Evolutionary conservation across 768 basidiomycete genomes (phyloP).

Genomic region (Mycena leptocephala): DNA sequence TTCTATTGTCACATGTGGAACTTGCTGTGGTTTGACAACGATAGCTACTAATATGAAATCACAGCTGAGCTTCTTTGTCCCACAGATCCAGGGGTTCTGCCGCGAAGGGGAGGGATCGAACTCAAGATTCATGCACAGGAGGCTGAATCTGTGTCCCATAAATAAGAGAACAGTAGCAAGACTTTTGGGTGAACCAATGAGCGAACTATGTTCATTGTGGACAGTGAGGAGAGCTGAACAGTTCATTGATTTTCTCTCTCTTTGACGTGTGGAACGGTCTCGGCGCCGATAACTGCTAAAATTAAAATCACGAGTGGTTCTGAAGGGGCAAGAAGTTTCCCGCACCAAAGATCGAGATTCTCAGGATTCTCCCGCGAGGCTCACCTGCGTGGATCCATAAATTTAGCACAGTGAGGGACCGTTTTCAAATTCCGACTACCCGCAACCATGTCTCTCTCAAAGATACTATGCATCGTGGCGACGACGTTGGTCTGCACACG

Average conservation of each 20-base stretch:
- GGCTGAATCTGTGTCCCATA: no score
- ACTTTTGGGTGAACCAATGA: not conserved
- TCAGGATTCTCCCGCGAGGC: slow-evolving; percentile 29
- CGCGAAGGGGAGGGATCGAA: not conserved
- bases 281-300: slow-evolving; percentile 18
- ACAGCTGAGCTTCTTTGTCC: slow-evolving; percentile 24
- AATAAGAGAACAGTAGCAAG: not conserved
- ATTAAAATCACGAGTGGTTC: slow-evolving; percentile 32
- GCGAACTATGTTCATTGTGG: not conserved
- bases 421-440: not conserved
- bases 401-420: not conserved
- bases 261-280: slow-evolving; percentile 26
- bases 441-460: slow-evolving; percentile 25
- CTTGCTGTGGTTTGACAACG: slow-evolving; percentile 2
- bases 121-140: no score
- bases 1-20: slow-evolving; percentile 22
- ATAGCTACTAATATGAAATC: slow-evolving; percentile 25
- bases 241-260: not conserved
- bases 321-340: slow-evolving; percentile 11
- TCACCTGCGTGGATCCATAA: slow-evolving; percentile 21
- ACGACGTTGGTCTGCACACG: slow-evolving; percentile 28
- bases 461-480: slow-evolving; percentile 24
- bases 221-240: not conserved
- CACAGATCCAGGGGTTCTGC: slow-evolving; percentile 17
- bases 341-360: slow-evolving; percentile 25